Evolutionary conservation across 495 filamentous ascomycete species (phyloP).

Genomic region (Aspergillus diversus): DNA sequence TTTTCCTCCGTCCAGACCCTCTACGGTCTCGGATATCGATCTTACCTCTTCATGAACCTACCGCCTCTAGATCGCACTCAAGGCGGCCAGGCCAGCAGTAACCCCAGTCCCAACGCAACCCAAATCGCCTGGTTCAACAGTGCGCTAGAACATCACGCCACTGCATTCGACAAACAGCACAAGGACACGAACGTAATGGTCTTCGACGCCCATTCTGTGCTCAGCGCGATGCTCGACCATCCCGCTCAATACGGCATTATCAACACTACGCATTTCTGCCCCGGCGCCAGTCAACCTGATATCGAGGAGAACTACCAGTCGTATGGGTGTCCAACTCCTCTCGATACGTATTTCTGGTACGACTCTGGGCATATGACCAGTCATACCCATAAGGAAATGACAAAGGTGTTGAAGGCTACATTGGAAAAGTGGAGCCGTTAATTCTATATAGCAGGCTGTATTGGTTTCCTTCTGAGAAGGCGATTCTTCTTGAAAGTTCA

Average conservation of each 20-base stretch:
- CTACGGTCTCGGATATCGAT: constrained; percentile 46
- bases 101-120: constrained; percentile 49
- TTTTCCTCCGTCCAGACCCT: constrained; percentile 44
- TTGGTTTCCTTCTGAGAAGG: neutral
- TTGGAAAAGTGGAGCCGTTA: constrained; percentile 25
- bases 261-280: constrained; percentile 54
- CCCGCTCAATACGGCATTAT: constrained; percentile 46
- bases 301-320: constrained; percentile 43
- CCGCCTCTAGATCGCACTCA: constrained; percentile 54
- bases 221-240: constrained; percentile 49
- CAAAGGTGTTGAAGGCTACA: constrained; percentile 32
- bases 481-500: neutral
- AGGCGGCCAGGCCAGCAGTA: constrained; percentile 33
- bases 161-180: constrained; percentile 26
- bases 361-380: constrained; percentile 55
- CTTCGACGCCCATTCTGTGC: constrained; percentile 48
- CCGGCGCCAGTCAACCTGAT: constrained; percentile 52
- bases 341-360: constrained; percentile 57
- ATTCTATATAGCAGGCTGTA: constrained; percentile 2
- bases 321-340: constrained; percentile 51
- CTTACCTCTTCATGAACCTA: constrained; percentile 55
- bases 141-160: constrained; percentile 34
- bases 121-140: constrained; percentile 48
- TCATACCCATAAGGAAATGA: constrained; percentile 45
- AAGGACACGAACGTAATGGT: constrained; percentile 40